phyloP scores from a whole-genome alignment of 768 basidiomycete species.

The Suillus cothurnatus region DNA sequence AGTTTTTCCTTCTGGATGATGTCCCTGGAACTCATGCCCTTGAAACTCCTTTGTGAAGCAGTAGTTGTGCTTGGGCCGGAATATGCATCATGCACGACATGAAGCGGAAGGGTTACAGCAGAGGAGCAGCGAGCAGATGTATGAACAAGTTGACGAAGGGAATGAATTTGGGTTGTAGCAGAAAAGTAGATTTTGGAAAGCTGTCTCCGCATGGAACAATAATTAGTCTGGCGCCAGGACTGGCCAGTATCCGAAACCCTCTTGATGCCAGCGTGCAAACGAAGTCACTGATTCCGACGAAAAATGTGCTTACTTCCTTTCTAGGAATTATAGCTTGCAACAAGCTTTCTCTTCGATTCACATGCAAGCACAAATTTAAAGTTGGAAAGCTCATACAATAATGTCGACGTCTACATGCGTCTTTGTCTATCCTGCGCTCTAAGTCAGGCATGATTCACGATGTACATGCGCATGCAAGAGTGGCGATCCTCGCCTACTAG shows the following conservation, averaged over 20 bases:
- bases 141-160: slow-evolving; percentile 2
- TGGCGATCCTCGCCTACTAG: neutral
- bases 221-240: neutral
- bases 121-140: neutral
- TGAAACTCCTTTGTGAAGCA: neutral
- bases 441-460: neutral
- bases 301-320: slow-evolving; percentile 3
- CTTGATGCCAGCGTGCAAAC: neutral
- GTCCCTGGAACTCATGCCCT: neutral
- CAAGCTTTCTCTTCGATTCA: neutral
- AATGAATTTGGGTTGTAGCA: neutral
- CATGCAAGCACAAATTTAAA: neutral
- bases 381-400: neutral
- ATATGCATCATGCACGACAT: slow-evolving; percentile 1
- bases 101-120: slow-evolving; percentile 1
- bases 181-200: slow-evolving; percentile 6
- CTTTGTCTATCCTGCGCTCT: neutral
- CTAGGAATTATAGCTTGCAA: neutral
- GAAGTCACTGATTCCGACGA: neutral
- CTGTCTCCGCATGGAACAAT: slow-evolving; percentile 9
- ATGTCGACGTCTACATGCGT: neutral
- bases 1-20: slow-evolving; percentile 28
- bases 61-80: slow-evolving; percentile 4
- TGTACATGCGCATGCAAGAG: neutral
- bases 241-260: neutral